A percentile compares a stretch with the other conserved stretches of the same genome.
phyloP scores from a whole-genome alignment of 345 rosid species.

The Pistacia vera region DNA sequence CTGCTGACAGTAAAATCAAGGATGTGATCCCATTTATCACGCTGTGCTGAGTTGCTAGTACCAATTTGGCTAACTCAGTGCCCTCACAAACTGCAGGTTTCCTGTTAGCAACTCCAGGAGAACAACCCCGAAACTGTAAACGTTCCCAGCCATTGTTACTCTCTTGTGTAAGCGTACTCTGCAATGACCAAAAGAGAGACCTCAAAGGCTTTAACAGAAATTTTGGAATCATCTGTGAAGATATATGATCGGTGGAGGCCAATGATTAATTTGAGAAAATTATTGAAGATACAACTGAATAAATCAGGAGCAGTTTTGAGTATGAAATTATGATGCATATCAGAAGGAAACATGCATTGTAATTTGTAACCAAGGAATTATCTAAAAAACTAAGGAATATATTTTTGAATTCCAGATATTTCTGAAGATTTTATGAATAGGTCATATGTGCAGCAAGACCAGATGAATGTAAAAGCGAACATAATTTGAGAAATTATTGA shows the following conservation, averaged over 20 bases:
- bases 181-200: conserved; percentile 17
- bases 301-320: not conserved
- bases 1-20: conserved; percentile 68
- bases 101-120: conserved; percentile 85
- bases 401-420: no score
- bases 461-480: not conserved
- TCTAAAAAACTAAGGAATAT: no score
- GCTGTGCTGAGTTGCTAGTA: conserved; percentile 45
- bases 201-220: not conserved
- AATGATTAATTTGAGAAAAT: no score
- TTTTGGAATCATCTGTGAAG: not conserved
- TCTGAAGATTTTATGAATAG: no score
- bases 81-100: conserved; percentile 75
- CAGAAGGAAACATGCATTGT: not conserved
- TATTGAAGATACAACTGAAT: no score
- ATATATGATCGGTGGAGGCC: not conserved
- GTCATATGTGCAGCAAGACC: no score
- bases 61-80: conserved; percentile 81
- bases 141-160: conserved; percentile 78
- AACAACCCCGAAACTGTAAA: conserved; percentile 75
- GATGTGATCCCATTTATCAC: conserved; percentile 55
- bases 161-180: conserved; percentile 96
- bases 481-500: not conserved
- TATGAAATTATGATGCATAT: not conserved
- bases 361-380: not conserved